Conservation (phyloP, 2,329 filamentous ascomycete genomes). For the Shiraia sp. region DNA sequence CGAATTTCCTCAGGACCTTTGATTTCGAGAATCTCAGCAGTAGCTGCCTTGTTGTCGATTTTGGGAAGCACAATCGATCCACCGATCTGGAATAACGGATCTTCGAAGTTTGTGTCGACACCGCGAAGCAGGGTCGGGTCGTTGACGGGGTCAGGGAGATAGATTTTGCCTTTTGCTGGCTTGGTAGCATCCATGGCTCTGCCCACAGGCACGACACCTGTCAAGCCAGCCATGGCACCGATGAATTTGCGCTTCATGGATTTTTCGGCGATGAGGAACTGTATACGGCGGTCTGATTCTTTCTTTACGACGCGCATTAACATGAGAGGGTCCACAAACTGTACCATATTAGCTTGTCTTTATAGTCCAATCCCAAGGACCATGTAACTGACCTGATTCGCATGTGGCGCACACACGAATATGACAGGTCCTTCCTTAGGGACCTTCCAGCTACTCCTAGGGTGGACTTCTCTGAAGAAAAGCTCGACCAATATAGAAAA, state of each 20-base stretch:
- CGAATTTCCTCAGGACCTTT: constrained; percentile 78
- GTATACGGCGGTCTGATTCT: constrained; percentile 85
- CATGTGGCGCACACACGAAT: constrained; percentile 95
- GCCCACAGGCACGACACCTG: constrained; percentile 90
- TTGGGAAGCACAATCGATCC: constrained; percentile 87
- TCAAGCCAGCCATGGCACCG: constrained; percentile 79
- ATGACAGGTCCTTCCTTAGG: constrained; percentile 86
- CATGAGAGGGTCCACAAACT: constrained; percentile 96
- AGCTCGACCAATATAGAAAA: constrained; percentile 87
- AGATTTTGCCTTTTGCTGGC: constrained; percentile 76
- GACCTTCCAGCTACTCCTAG: constrained; percentile 92
- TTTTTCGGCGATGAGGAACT: constrained; percentile 92
- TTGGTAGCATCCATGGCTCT: constrained; percentile 88
- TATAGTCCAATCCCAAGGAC: not conserved
- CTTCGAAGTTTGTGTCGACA: constrained; percentile 80
- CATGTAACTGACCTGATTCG: constrained; percentile 60
- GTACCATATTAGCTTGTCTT: constrained; percentile 14
- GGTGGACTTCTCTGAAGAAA: constrained; percentile 98
- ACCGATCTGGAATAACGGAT: constrained; percentile 54
- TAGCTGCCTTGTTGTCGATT: constrained; percentile 78
- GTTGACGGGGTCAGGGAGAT: constrained; percentile 83
- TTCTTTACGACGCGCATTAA: constrained; percentile 87
- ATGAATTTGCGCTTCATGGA: constrained; percentile 90
- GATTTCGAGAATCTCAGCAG: constrained; percentile 82
- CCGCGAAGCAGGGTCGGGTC: constrained; percentile 82